phyloP scores from a whole-genome alignment of 129 eudicot genomes.

The Ambrosia trifida region DNA sequence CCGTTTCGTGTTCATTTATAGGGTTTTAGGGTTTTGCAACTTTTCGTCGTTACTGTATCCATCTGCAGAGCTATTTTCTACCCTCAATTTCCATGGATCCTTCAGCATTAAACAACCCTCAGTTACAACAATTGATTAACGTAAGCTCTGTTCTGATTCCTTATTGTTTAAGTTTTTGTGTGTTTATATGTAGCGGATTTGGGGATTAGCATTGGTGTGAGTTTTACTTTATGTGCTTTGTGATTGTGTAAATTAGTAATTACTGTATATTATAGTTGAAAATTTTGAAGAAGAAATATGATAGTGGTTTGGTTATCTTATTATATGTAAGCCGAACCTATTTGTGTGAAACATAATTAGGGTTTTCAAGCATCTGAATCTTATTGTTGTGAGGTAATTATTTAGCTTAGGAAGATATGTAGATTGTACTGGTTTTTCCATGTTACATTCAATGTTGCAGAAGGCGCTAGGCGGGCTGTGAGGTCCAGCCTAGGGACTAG shows the following conservation, averaged over 20 bases:
- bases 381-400: not conserved
- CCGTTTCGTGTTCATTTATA: not conserved
- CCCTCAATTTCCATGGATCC: conserved; percentile 45
- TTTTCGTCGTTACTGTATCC: conserved; percentile 11
- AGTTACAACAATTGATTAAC: conserved; percentile 49
- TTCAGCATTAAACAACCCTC: conserved; percentile 54
- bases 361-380: conserved; percentile 2
- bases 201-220: not conserved
- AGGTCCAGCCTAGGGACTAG: too few species aligned
- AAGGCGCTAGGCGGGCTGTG: too few species aligned
- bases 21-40: conserved; percentile 31
- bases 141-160: conserved; percentile 34
- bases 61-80: conserved; percentile 13
- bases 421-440: not conserved
- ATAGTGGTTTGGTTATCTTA: not conserved
- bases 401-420: not conserved
- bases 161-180: not conserved
- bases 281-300: not conserved
- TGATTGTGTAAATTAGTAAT: not conserved
- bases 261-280: not conserved
- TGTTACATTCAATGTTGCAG: not conserved
- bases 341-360: not conserved
- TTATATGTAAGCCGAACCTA: not conserved
- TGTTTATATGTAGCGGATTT: conserved; percentile 1
- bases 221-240: not conserved